phyloP scores from a whole-genome alignment of 805 yeast genomes.

The Metschnikowia rubicola region DNA sequence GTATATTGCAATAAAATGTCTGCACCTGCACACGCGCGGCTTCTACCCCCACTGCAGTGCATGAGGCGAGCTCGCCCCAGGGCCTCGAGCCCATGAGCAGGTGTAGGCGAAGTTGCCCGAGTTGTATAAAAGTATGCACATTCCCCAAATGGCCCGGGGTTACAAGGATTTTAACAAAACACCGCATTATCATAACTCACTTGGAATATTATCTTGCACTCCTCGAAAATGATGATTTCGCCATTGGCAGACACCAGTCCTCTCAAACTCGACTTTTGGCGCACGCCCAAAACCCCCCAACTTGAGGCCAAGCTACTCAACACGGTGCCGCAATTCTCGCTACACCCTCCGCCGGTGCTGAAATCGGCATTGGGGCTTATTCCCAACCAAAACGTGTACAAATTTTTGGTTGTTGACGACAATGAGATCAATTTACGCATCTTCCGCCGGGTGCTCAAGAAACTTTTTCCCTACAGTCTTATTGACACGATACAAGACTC shows the following conservation, averaged over 20 bases:
- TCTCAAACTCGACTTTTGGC: constrained; percentile 5
- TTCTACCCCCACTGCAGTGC: constrained; percentile 4
- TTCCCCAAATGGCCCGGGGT: background rate
- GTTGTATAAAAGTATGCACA: constrained; percentile 4
- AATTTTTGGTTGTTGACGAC: constrained; percentile 38
- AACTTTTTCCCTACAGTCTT: constrained; percentile 32
- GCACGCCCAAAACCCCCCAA: constrained; percentile 5
- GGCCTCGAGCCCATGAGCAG: constrained; percentile 5
- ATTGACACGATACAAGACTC: constrained; percentile 30
- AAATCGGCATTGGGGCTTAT: constrained; percentile 2
- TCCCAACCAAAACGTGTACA: constrained; percentile 15
- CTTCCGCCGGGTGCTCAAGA: constrained; percentile 28
- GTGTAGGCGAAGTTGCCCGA: background rate
- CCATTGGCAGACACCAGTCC: constrained; percentile 7
- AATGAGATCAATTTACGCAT: constrained; percentile 40
- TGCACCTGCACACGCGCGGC: constrained; percentile 1
- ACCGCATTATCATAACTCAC: too few species aligned
- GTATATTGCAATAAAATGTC: too few species aligned
- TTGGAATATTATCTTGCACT: too few species aligned
- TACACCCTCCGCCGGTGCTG: constrained; percentile 2
- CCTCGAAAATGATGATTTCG: constrained; percentile 3
- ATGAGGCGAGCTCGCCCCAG: constrained; percentile 10
- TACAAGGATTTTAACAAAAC: too few species aligned
- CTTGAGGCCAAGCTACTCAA: constrained; percentile 6
- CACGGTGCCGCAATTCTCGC: constrained; percentile 8